Conservation (phyloP, 352 stramenopile species). For the Phytophthora ohioensis region DNA sequence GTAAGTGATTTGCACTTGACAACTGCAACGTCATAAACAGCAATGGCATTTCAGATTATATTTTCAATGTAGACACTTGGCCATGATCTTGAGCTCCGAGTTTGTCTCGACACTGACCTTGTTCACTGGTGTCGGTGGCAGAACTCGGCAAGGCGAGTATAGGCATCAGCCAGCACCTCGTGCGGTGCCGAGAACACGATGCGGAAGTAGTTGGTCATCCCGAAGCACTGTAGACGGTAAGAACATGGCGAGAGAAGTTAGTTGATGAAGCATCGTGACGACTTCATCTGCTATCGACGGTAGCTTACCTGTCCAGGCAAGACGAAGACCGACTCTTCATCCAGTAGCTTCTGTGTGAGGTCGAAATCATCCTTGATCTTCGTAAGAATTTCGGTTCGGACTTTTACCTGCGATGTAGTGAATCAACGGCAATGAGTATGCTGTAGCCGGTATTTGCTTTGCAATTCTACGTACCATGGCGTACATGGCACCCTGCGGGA, state of each 20-base stretch:
- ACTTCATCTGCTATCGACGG: neutral
- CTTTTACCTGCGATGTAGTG: constrained; percentile 41
- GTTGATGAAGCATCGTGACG: neutral
- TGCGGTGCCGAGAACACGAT: constrained; percentile 79
- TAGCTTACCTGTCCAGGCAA: constrained; percentile 85
- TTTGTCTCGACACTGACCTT: neutral
- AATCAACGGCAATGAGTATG: constrained; percentile 1
- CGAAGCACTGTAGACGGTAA: constrained; percentile 48
- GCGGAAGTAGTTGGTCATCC: constrained; percentile 77
- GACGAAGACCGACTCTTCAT: constrained; percentile 97
- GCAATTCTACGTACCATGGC: constrained; percentile 77
- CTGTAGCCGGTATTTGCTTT: neutral
- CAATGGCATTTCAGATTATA: too few species aligned
- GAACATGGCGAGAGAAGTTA: constrained; percentile 11
- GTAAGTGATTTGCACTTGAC: too few species aligned
- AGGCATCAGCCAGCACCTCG: constrained; percentile 72
- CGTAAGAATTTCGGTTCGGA: constrained; percentile 76
- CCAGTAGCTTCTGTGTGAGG: constrained; percentile 94
- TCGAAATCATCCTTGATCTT: constrained; percentile 93
- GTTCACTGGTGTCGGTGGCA: constrained; percentile 56
- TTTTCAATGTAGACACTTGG: too few species aligned
- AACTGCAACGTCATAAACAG: too few species aligned
- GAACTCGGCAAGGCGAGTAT: constrained; percentile 66
- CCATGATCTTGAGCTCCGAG: too few species aligned
- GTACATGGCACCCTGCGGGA: constrained; percentile 96